These are phyloP conservation scores for Tolypocladium ophioglossoides DNA, from an alignment of 2,329 filamentous ascomycete species.

Conservation along the genomic window DNA sequence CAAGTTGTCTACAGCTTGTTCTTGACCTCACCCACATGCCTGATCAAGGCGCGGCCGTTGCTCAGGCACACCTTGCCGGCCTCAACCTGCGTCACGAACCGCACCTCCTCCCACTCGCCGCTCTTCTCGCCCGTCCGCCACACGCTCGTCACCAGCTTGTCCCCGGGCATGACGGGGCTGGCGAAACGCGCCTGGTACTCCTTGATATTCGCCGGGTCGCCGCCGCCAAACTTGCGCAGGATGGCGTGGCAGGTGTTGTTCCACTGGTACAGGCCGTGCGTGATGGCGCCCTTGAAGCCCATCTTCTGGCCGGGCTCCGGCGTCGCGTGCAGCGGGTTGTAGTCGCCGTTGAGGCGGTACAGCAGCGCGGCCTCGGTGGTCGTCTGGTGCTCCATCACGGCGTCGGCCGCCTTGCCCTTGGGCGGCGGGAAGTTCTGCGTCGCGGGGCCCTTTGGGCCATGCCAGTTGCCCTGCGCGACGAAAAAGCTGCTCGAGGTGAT, in stretches of 20 bases:
- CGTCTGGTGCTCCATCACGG: slow-evolving; percentile 59
- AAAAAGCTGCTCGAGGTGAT: slow-evolving; percentile 66
- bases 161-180: slow-evolving; percentile 71
- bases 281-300: slow-evolving; percentile 83
- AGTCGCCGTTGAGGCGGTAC: slow-evolving; percentile 84
- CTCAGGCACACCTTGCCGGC: slow-evolving; percentile 77
- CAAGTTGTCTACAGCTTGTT: slow-evolving; percentile 46
- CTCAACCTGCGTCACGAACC: slow-evolving; percentile 69
- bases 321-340: slow-evolving; percentile 84
- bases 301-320: slow-evolving; percentile 79
- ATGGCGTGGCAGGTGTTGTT: slow-evolving; percentile 68
- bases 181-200: slow-evolving; percentile 88
- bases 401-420: slow-evolving; percentile 62
- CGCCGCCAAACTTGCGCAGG: slow-evolving; percentile 61
- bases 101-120: slow-evolving; percentile 66
- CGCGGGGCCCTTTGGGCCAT: slow-evolving; percentile 80
- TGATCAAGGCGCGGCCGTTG: slow-evolving; percentile 76
- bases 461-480: slow-evolving; percentile 72
- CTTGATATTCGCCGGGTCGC: slow-evolving; percentile 70
- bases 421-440: slow-evolving; percentile 71
- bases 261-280: slow-evolving; percentile 84
- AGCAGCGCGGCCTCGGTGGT: slow-evolving; percentile 61
- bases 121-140: slow-evolving; percentile 64
- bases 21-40: slow-evolving; percentile 43
- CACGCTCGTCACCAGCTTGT: slow-evolving; percentile 70